Conservation (phyloP, 2,329 filamentous ascomycete genomes). For the Penicillium sumatraense region DNA sequence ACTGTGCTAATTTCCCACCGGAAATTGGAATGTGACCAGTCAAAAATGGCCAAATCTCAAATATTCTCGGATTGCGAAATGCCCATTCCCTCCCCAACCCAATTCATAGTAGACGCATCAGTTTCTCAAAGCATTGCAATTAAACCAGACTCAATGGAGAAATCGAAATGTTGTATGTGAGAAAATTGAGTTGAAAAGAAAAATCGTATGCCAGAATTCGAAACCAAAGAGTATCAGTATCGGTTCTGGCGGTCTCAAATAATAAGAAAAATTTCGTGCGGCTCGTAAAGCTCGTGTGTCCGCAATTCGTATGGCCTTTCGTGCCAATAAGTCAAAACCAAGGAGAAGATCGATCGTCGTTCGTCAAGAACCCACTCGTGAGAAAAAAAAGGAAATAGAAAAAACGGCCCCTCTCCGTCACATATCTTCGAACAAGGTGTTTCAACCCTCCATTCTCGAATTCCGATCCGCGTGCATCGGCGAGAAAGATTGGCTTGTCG, state of each 20-base stretch:
- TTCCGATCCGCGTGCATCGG: neutral
- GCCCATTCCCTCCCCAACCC: neutral
- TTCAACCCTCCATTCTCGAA: conserved; percentile 2
- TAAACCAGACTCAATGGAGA: conserved; percentile 19
- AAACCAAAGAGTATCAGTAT: neutral
- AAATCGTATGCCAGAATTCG: conserved; percentile 23
- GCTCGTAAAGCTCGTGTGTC: conserved; percentile 39
- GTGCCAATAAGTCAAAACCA: conserved; percentile 18
- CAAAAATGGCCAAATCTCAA: neutral
- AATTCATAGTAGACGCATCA: neutral
- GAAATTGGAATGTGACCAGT: neutral
- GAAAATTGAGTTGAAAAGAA: conserved; percentile 6
- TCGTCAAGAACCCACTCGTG: conserved; percentile 8
- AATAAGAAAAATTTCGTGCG: conserved; percentile 33
- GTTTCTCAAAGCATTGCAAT: conserved; percentile 10
- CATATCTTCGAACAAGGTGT: neutral
- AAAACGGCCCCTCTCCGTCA: too few species aligned
- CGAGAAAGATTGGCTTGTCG: neutral
- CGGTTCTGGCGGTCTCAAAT: conserved; percentile 20
- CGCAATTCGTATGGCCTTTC: conserved; percentile 33
- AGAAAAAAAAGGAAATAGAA: too few species aligned
- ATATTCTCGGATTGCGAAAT: conserved; percentile 1
- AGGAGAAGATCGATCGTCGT: conserved; percentile 7
- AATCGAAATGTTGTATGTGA: conserved; percentile 15
- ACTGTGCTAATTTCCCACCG: neutral